Evolutionary conservation across 495 filamentous ascomycete genomes (phyloP), one percentile per base, ranked within the genome.

Genomic region (Neohortaea acidophila): DNA sequence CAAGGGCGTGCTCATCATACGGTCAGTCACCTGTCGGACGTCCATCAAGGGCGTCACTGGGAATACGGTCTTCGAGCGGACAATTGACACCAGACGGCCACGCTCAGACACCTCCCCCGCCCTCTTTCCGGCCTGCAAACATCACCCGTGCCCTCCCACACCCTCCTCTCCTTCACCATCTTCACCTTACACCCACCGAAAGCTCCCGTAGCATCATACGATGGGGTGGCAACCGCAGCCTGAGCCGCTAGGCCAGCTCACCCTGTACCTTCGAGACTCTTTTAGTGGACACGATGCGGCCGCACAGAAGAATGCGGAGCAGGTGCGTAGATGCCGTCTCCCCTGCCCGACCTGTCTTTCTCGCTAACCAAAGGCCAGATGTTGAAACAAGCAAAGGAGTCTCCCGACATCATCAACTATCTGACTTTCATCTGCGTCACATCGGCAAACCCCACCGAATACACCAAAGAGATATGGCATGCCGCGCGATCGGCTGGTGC

Each of bases 381-480:
- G 84, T 81, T 99, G 49, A 68, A 74, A 38, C 81, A 91, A 66
- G 89, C 91, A 24, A 87, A 85, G 56, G 63, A 72, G 11, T 91
- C 77, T 12, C 87, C 87, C 7, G 87, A 94, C 57, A 84, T 94
- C 66, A 82, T 87, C 61, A 94, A 94, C 59, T 99, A 99, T 56
- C 72, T 99, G 33, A 79, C 83, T 34, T 94, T 84, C 54, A 69
- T 99, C 14, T 80, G 91, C 57, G 81, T 78, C 33, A 83, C 75
- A 36, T 58, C 72, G 39, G 66, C 75, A 40, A 61, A 68, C 23
- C 73, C 79, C 12, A 65, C 61, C 1, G 51, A 86, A 33, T 69
- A 79, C 51, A 55, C 63, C 47, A 27, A 55, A 29, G 51, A 63
- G 19, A 63, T 79, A 39, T 89, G 78, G 58, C 72, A 78, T 52